phyloP scores from a whole-genome alignment of 148 eudicot genomes.

The Cornus florida region DNA sequence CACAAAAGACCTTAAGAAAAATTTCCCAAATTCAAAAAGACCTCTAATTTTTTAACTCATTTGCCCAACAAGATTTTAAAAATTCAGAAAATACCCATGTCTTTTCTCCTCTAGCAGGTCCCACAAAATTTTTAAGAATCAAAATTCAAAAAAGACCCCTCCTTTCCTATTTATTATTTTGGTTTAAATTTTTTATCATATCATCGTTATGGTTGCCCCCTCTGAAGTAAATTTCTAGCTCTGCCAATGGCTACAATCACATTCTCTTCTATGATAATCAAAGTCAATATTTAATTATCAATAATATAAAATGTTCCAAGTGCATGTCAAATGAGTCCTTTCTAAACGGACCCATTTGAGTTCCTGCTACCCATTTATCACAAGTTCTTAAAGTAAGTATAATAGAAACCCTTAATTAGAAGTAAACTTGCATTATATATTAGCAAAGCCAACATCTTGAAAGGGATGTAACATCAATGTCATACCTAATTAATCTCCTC shows the following conservation, averaged over 20 bases:
- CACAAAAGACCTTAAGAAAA: too few relatives aligned
- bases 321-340: neutral
- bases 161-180: too few relatives aligned
- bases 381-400: neutral
- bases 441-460: neutral
- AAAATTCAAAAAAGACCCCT: too few relatives aligned
- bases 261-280: neutral
- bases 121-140: too few relatives aligned
- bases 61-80: too few relatives aligned
- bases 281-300: neutral
- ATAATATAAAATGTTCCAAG: neutral
- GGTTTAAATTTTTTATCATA: too few relatives aligned
- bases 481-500: constrained; percentile 53
- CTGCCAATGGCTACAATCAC: neutral
- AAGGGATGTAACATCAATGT: neutral
- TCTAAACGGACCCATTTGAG: neutral
- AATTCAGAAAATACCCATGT: too few relatives aligned
- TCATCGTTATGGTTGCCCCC: too few relatives aligned
- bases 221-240: too few relatives aligned
- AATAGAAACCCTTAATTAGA: neutral
- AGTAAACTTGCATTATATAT: neutral
- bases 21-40: too few relatives aligned
- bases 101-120: too few relatives aligned
- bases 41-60: too few relatives aligned
- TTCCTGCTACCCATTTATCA: neutral